phyloP scores from a whole-genome alignment of 148 eudicot genomes.

The Vaccinium myrtillus region DNA sequence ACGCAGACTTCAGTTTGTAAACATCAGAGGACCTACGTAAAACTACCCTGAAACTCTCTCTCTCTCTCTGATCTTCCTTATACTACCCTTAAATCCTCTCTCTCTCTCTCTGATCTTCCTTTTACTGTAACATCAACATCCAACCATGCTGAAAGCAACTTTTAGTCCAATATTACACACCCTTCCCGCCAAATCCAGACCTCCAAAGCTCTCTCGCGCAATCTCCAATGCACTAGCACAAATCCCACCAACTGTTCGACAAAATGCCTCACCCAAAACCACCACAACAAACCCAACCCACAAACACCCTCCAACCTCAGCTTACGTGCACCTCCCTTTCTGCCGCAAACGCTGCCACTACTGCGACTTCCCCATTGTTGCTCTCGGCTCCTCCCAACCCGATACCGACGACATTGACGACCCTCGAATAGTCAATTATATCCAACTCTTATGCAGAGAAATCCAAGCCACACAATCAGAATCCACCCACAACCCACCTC shows the following conservation, averaged over 20 bases:
- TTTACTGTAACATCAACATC: neutral
- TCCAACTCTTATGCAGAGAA: slow-evolving; percentile 59
- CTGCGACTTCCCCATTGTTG: slow-evolving; percentile 90
- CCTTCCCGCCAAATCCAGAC: slow-evolving; percentile 34
- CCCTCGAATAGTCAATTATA: slow-evolving; percentile 66
- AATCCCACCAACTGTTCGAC: slow-evolving; percentile 74
- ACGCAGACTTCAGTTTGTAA: neutral
- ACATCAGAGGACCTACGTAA: neutral
- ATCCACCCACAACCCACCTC: slow-evolving; percentile 57
- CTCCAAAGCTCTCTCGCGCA: slow-evolving; percentile 10
- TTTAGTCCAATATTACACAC: slow-evolving; percentile 39
- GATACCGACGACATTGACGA: slow-evolving; percentile 36
- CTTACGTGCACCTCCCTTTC: slow-evolving; percentile 93
- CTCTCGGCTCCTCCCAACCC: slow-evolving; percentile 60
- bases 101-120: neutral
- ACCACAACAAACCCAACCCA: slow-evolving; percentile 24
- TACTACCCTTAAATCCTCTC: no score
- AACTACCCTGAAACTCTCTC: neutral
- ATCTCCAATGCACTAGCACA: slow-evolving; percentile 29
- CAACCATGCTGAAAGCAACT: slow-evolving; percentile 42
- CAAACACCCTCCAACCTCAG: slow-evolving; percentile 75
- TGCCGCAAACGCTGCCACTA: slow-evolving; percentile 96
- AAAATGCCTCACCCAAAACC: slow-evolving; percentile 49
- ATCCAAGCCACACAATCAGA: slow-evolving; percentile 48
- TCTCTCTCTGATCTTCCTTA: no score